phyloP scores from a whole-genome alignment of 2,329 filamentous ascomycete genomes.

The Graphilbum sp. region DNA sequence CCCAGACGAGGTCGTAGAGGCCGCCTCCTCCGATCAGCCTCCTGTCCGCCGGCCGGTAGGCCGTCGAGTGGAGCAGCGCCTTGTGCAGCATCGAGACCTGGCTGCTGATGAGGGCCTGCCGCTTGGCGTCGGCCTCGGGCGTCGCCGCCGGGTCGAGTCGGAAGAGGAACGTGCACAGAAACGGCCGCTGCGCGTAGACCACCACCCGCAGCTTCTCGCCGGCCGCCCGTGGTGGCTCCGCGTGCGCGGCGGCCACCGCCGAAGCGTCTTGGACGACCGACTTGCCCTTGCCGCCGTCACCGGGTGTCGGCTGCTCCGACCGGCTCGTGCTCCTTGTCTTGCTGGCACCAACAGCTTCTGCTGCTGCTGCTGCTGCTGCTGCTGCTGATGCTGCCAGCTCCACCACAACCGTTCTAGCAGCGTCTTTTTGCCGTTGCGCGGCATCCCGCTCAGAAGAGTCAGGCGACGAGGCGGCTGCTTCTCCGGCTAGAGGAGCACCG shows the following conservation, averaged over 20 bases:
- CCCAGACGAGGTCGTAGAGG: slow-evolving; percentile 47
- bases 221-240: slow-evolving; percentile 19
- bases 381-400: slow-evolving; percentile 34
- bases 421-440: neutral
- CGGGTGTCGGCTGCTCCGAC: too few relatives aligned
- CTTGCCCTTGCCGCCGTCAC: slow-evolving; percentile 13
- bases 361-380: neutral
- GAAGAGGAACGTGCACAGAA: slow-evolving; percentile 66
- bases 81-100: slow-evolving; percentile 44
- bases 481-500: too few relatives aligned
- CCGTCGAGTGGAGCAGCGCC: slow-evolving; percentile 37
- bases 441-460: too few relatives aligned
- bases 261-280: too few relatives aligned
- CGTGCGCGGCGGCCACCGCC: too few relatives aligned
- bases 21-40: slow-evolving; percentile 12
- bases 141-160: slow-evolving; percentile 10
- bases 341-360: too few relatives aligned
- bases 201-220: slow-evolving; percentile 49
- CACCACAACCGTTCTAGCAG: slow-evolving; percentile 50
- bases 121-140: neutral
- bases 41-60: slow-evolving; percentile 29
- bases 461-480: too few relatives aligned
- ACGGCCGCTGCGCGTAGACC: slow-evolving; percentile 58
- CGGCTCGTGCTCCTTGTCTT: too few relatives aligned
- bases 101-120: slow-evolving; percentile 5